These are phyloP conservation scores for Vitis riparia DNA, from an alignment of 164 flowering plant species.

Conservation along the genomic window DNA sequence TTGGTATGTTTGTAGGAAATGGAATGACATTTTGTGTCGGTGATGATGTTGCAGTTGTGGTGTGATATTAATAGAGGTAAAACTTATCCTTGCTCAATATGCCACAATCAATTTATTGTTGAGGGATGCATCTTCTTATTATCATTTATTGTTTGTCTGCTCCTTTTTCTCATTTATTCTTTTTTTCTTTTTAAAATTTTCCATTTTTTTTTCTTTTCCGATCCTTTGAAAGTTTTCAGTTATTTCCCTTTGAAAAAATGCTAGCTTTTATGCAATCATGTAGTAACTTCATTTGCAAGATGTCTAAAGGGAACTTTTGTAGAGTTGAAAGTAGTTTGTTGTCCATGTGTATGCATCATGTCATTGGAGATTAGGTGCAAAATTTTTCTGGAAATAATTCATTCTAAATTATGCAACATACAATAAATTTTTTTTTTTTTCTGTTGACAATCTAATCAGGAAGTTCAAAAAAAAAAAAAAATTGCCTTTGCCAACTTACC, in stretches of 20 bases:
- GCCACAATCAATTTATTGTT: not conserved
- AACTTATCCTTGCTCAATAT: not conserved
- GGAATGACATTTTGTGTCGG: slow-evolving; percentile 87
- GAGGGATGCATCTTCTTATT: slow-evolving; percentile 2
- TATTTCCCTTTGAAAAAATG: no score
- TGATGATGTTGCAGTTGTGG: slow-evolving; percentile 69
- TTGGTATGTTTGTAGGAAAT: slow-evolving; percentile 31
- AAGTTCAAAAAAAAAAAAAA: no score
- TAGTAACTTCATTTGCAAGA: not conserved
- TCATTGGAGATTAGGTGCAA: slow-evolving; percentile 53
- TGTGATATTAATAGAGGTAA: slow-evolving; percentile 43
- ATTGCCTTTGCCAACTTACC: no score
- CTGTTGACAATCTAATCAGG: no score
- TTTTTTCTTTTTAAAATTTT: not conserved
- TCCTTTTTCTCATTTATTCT: not conserved
- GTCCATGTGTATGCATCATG: slow-evolving; percentile 31
- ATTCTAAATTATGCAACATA: slow-evolving; percentile 66
- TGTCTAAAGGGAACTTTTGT: not conserved
- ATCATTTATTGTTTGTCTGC: not conserved
- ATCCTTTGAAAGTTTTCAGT: not conserved
- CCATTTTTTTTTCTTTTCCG: not conserved
- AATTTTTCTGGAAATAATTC: slow-evolving; percentile 45
- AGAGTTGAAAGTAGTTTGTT: not conserved
- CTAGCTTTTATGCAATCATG: not conserved
- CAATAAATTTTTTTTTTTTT: slow-evolving; percentile 26